These are phyloP conservation scores for Hypocreales sp. DNA, from an alignment of 2,329 filamentous ascomycete genomes.

Conservation along the genomic window DNA sequence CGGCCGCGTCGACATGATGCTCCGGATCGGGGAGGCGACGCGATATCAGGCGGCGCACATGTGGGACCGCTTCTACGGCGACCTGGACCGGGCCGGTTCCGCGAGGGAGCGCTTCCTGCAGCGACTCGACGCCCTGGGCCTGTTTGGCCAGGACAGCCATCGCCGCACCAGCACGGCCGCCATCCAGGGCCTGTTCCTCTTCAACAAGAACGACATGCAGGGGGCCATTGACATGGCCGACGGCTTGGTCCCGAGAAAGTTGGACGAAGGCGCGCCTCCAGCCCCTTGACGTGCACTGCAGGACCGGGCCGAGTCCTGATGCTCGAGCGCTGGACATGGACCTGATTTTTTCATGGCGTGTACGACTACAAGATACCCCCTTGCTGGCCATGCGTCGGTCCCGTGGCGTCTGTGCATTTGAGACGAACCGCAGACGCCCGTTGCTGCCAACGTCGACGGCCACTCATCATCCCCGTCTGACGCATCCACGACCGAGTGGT, in stretches of 20 bases:
- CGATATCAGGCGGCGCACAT: slow-evolving; percentile 71
- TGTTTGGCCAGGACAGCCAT: slow-evolving; percentile 45
- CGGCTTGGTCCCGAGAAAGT: slow-evolving; percentile 41
- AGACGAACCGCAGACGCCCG: too few relatives aligned
- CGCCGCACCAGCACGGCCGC: slow-evolving; percentile 69
- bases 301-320: too few relatives aligned
- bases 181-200: slow-evolving; percentile 85
- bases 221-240: slow-evolving; percentile 74
- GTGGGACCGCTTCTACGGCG: slow-evolving; percentile 91
- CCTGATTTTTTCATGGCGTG: too few relatives aligned
- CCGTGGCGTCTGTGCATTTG: too few relatives aligned
- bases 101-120: slow-evolving; percentile 55
- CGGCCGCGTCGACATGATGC: slow-evolving; percentile 84
- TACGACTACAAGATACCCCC: too few relatives aligned
- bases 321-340: too few relatives aligned
- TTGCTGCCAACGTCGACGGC: too few relatives aligned
- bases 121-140: slow-evolving; percentile 50
- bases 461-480: too few relatives aligned
- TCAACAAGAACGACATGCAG: slow-evolving; percentile 82
- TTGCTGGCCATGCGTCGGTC: too few relatives aligned
- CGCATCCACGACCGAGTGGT: too few relatives aligned
- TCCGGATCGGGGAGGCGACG: slow-evolving; percentile 78
- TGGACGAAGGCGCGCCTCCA: too few relatives aligned
- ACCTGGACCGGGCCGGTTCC: slow-evolving; percentile 50
- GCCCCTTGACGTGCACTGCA: too few relatives aligned